phyloP scores from a whole-genome alignment of 1,284 basidiomycete genomes.

The Fomitiporia mediterranea region DNA sequence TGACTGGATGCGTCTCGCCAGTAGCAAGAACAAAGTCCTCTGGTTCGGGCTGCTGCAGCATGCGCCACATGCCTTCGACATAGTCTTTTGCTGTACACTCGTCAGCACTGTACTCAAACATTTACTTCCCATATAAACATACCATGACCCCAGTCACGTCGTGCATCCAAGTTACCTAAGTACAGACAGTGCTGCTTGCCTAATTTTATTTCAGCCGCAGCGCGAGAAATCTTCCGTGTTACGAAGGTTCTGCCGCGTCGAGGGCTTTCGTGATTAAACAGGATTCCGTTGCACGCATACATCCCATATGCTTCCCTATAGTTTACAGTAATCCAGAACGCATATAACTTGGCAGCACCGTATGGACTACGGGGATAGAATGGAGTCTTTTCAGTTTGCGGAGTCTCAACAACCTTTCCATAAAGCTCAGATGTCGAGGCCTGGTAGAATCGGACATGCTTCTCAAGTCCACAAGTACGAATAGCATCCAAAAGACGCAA shows the following conservation, averaged over 20 bases:
- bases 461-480: constrained; percentile 85
- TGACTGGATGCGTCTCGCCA: constrained; percentile 87
- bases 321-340: constrained; percentile 87
- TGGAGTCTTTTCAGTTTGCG: constrained; percentile 87
- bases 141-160: constrained; percentile 95
- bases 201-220: constrained; percentile 82
- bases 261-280: constrained; percentile 95
- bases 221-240: constrained; percentile 87
- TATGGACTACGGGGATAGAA: constrained; percentile 93
- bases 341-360: constrained; percentile 87
- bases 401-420: constrained; percentile 87
- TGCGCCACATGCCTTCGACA: constrained; percentile 93
- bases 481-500: constrained; percentile 89
- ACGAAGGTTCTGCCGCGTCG: constrained; percentile 89
- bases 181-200: constrained; percentile 85
- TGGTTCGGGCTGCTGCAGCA: constrained; percentile 78
- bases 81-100: constrained; percentile 67
- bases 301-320: constrained; percentile 91
- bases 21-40: constrained; percentile 91
- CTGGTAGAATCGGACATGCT: constrained; percentile 87
- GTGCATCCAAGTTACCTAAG: constrained; percentile 86
- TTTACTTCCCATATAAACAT: constrained; percentile 25
- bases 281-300: constrained; percentile 87
- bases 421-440: constrained; percentile 93
- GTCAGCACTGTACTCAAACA: neutral